A percentile compares a stretch with the other conserved stretches of the same genome.
Conservation (phyloP, 441 rosid species). For the Gossypium trilobum region DNA sequence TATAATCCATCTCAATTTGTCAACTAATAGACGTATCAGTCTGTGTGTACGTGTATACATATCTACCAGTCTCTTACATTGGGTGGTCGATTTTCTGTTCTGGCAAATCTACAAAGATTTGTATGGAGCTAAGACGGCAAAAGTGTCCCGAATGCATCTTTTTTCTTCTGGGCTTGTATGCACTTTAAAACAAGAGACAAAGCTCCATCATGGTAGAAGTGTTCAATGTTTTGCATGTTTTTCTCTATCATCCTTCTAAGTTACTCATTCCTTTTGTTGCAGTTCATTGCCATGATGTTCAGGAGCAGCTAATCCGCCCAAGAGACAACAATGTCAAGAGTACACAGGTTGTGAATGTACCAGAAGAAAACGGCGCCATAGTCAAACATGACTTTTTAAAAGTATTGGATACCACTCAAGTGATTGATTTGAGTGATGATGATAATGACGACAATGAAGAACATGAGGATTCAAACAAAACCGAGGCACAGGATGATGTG, state of each 20-base stretch:
- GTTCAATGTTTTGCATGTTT: neutral
- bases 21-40: neutral
- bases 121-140: neutral
- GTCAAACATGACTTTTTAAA: constrained; percentile 13
- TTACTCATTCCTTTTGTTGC: constrained; percentile 8
- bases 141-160: neutral
- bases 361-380: neutral
- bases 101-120: neutral
- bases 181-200: neutral
- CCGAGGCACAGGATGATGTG: constrained; percentile 11
- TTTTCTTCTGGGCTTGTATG: neutral
- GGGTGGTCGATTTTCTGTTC: neutral
- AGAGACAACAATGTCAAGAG: constrained; percentile 11
- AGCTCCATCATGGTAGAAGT: neutral
- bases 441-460: constrained; percentile 50
- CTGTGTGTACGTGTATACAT: neutral
- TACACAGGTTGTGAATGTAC: neutral
- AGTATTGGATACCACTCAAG: constrained; percentile 16
- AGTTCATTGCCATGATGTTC: constrained; percentile 23
- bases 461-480: constrained; percentile 20
- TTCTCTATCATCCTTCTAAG: neutral
- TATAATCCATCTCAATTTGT: no score
- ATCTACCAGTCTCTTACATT: neutral
- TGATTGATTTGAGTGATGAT: constrained; percentile 55
- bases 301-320: constrained; percentile 22